These are phyloP conservation scores for Wickerhamomyces silvicola DNA, from an alignment of 805 yeast species.

Conservation along the genomic window DNA sequence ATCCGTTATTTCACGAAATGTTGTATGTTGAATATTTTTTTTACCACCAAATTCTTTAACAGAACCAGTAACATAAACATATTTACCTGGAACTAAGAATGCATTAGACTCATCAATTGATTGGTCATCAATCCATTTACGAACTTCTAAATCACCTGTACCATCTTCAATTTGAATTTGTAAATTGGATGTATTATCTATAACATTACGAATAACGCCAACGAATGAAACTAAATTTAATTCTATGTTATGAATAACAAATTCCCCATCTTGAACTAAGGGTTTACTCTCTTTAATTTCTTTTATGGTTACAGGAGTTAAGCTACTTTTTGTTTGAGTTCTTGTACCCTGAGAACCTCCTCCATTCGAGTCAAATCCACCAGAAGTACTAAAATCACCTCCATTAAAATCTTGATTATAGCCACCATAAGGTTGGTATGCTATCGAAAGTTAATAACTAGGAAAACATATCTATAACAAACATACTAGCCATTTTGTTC, in stretches of 20 bases:
- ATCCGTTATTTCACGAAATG: constrained; percentile 49
- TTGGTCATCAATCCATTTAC: constrained; percentile 54
- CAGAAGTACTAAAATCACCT: constrained; percentile 24
- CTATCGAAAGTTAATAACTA: constrained; percentile 7
- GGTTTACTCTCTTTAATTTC: constrained; percentile 60
- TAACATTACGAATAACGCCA: constrained; percentile 64
- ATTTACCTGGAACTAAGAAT: constrained; percentile 40
- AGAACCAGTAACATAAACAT: constrained; percentile 54
- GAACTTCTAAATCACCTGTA: constrained; percentile 58
- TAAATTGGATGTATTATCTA: constrained; percentile 50
- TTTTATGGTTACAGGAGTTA: constrained; percentile 69
- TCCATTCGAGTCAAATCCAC: constrained; percentile 28
- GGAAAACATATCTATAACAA: not conserved
- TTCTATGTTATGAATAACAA: constrained; percentile 50
- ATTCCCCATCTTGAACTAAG: constrained; percentile 61
- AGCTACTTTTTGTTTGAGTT: constrained; percentile 28
- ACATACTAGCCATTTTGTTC: constrained; percentile 5
- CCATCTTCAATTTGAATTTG: constrained; percentile 69
- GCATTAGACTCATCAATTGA: constrained; percentile 28
- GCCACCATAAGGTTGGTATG: constrained; percentile 32
- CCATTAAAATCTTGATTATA: constrained; percentile 22
- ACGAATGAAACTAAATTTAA: constrained; percentile 58
- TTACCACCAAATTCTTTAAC: constrained; percentile 56
- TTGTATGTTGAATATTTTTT: constrained; percentile 59
- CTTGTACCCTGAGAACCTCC: constrained; percentile 27